These are phyloP conservation scores for Lactarius quietus DNA, from an alignment of 768 basidiomycete genomes.

Conservation along the genomic window DNA sequence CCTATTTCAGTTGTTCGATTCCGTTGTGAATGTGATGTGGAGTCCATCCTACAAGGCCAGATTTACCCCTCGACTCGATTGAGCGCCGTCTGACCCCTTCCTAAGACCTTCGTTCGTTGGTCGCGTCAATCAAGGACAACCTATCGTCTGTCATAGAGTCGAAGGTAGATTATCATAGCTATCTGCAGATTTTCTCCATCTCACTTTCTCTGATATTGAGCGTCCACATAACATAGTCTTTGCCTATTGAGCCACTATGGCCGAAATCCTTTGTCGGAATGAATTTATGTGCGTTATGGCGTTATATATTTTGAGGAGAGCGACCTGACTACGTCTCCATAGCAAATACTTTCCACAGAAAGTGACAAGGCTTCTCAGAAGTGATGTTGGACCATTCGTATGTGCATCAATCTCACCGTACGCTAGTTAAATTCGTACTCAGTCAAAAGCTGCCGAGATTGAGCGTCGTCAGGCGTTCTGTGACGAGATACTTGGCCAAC, in stretches of 20 bases:
- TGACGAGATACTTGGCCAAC: conserved; percentile 74
- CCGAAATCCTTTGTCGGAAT: conserved; percentile 86
- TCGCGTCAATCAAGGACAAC: conserved; percentile 13
- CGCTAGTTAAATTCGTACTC: conserved; percentile 5
- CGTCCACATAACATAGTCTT: conserved; percentile 86
- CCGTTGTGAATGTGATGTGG: conserved; percentile 47
- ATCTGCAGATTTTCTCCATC: not conserved
- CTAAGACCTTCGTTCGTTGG: conserved; percentile 13
- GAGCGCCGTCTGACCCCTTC: not conserved
- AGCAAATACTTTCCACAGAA: conserved; percentile 79
- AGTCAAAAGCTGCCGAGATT: conserved; percentile 61
- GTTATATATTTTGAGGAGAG: no score
- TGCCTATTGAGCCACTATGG: conserved; percentile 84
- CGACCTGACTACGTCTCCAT: not conserved
- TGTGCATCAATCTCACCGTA: conserved; percentile 30
- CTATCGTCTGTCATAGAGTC: conserved; percentile 6
- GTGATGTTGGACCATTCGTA: conserved; percentile 84
- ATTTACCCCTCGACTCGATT: not conserved
- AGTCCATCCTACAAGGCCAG: conserved; percentile 52
- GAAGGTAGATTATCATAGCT: conserved; percentile 16
- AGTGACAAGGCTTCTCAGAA: conserved; percentile 76
- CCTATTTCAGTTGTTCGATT: not conserved
- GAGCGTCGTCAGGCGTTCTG: conserved; percentile 80
- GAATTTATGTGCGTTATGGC: conserved; percentile 66
- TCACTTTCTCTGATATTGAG: conserved; percentile 77